Evolutionary conservation across 1,139 yeast genomes (phyloP).

Genomic region (Candida pseudoviswanathii): DNA sequence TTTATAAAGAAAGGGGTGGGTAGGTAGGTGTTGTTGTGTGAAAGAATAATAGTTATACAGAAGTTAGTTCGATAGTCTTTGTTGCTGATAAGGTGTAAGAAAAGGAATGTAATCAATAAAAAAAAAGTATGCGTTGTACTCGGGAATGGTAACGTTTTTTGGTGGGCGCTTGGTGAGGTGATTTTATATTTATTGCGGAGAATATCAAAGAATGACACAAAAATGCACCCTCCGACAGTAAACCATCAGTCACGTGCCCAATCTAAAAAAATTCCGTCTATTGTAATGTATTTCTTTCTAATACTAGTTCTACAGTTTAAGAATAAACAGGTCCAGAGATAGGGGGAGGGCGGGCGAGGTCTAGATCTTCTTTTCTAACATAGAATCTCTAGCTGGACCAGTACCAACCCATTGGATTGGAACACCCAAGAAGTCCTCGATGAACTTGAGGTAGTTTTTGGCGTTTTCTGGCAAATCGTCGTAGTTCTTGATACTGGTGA

Average conservation of each 20-base stretch:
- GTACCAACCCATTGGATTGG: slow-evolving; percentile 98
- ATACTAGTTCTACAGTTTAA: background rate
- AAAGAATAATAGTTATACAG: background rate
- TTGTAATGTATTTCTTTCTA: too few species aligned
- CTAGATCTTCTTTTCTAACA: slow-evolving; percentile 51
- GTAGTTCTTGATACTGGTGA: slow-evolving; percentile 68
- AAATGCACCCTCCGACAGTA: too few species aligned
- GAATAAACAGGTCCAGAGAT: too few species aligned
- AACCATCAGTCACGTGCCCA: too few species aligned
- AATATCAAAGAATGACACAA: slow-evolving; percentile 3
- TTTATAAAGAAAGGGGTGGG: background rate
- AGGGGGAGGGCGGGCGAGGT: too few species aligned
- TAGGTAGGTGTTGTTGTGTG: background rate
- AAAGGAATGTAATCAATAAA: background rate
- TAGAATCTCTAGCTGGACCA: slow-evolving; percentile 93
- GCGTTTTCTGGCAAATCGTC: slow-evolving; percentile 88
- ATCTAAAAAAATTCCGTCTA: background rate
- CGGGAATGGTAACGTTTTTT: background rate
- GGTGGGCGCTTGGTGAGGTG: slow-evolving; percentile 1
- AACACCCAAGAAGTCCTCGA: slow-evolving; percentile 80
- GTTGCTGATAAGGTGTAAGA: background rate
- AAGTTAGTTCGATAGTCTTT: background rate
- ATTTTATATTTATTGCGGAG: slow-evolving; percentile 1
- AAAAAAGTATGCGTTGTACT: background rate
- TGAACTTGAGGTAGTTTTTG: slow-evolving; percentile 75